phyloP scores from a whole-genome alignment of 1,139 yeast genomes.

The Hyphopichia khmerensis region DNA sequence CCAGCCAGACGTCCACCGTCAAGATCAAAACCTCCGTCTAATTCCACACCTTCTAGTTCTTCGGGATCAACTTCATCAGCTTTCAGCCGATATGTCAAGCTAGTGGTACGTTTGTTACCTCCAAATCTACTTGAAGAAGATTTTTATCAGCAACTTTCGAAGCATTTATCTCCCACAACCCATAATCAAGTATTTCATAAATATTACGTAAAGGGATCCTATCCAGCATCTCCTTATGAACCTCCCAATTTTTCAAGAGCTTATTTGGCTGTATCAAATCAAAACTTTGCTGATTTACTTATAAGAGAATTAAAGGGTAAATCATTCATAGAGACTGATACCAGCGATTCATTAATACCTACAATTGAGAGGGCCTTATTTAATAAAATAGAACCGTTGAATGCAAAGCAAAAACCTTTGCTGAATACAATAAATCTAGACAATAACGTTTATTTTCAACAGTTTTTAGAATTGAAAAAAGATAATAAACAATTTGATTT shows the following conservation, averaged over 20 bases:
- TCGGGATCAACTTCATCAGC: neutral
- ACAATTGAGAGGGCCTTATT: slow-evolving; percentile 22
- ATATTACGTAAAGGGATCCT: slow-evolving; percentile 20
- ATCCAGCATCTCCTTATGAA: slow-evolving; percentile 22
- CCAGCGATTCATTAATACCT: slow-evolving; percentile 24
- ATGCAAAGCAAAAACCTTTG: neutral
- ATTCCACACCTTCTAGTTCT: neutral
- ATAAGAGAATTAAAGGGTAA: slow-evolving; percentile 15
- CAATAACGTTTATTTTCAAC: neutral
- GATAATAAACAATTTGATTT: neutral
- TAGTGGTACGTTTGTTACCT: slow-evolving; percentile 19
- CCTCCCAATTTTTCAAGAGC: slow-evolving; percentile 29
- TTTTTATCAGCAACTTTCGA: slow-evolving; percentile 16
- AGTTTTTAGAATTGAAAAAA: neutral
- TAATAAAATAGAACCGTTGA: slow-evolving; percentile 18
- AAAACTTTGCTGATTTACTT: slow-evolving; percentile 14
- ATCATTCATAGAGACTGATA: slow-evolving; percentile 19
- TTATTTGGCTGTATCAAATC: slow-evolving; percentile 21
- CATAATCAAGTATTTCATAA: neutral
- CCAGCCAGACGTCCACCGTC: neutral
- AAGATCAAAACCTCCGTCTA: neutral
- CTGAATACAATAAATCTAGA: neutral
- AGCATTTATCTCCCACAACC: slow-evolving; percentile 5
- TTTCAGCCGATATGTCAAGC: slow-evolving; percentile 6
- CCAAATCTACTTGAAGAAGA: slow-evolving; percentile 17